A percentile compares a stretch with the other conserved stretches of the same genome.
phyloP scores from a whole-genome alignment of 306 rosid species.

The Psophocarpus tetragonolobus region DNA sequence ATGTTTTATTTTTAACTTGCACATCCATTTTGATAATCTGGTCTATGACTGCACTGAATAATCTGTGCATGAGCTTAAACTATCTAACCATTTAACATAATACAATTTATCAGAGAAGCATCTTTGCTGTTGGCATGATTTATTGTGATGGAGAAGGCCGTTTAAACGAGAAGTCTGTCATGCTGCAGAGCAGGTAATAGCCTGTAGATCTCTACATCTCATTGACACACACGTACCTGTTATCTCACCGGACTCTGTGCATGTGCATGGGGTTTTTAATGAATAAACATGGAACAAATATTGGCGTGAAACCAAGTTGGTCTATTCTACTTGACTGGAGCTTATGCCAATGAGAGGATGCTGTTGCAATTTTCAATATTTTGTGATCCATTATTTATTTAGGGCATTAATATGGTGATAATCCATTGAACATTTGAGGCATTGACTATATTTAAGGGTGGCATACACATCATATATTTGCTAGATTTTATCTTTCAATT shows the following conservation, averaged over 20 bases:
- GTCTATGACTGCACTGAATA: slow-evolving; percentile 1
- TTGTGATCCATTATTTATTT: slow-evolving; percentile 22
- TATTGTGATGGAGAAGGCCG: slow-evolving; percentile 93
- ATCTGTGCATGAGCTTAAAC: neutral
- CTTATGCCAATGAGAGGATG: neutral
- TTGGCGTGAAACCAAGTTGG: neutral
- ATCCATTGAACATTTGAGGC: slow-evolving; percentile 17
- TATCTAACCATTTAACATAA: slow-evolving; percentile 30
- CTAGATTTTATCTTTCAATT: slow-evolving; percentile 3
- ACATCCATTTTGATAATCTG: slow-evolving; percentile 25
- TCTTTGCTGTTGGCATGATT: slow-evolving; percentile 86
- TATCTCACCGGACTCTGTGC: slow-evolving; percentile 6
- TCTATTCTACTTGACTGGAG: slow-evolving; percentile 1
- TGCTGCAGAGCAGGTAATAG: slow-evolving; percentile 88
- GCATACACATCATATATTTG: neutral
- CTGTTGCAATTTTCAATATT: neutral
- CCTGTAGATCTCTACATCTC: neutral
- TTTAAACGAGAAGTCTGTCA: slow-evolving; percentile 79
- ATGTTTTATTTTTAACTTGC: slow-evolving; percentile 24
- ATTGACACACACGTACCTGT: neutral
- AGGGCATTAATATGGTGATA: neutral
- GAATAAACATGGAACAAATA: neutral
- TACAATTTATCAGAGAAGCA: slow-evolving; percentile 69
- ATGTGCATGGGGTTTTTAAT: neutral
- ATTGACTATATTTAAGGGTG: neutral